phyloP scores from a whole-genome alignment of 495 filamentous ascomycete genomes.

The Aspergillus wentii region DNA sequence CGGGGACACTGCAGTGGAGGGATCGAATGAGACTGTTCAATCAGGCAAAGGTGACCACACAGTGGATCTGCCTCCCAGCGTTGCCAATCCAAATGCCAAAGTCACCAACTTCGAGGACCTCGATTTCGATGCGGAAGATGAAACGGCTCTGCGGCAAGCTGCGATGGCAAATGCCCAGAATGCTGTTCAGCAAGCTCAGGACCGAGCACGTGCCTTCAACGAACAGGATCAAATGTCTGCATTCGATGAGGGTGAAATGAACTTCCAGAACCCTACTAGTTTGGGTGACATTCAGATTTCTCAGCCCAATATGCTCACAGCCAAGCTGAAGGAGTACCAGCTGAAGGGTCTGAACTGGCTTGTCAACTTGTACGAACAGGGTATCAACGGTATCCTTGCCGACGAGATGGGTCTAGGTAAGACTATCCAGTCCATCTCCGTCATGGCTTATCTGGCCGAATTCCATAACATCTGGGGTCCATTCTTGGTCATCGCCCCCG shows the following conservation, averaged over 20 bases:
- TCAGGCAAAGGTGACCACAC: slow-evolving; percentile 40
- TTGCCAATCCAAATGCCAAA: slow-evolving; percentile 55
- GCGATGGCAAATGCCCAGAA: slow-evolving; percentile 95
- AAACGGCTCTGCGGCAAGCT: slow-evolving; percentile 71
- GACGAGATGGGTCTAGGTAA: slow-evolving; percentile 99
- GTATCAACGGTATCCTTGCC: slow-evolving; percentile 98
- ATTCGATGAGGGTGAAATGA: slow-evolving; percentile 84
- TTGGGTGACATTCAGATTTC: slow-evolving; percentile 89
- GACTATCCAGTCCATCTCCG: slow-evolving; percentile 97
- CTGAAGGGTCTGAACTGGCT: slow-evolving; percentile 98
- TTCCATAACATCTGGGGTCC: slow-evolving; percentile 97
- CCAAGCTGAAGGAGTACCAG: slow-evolving; percentile 96
- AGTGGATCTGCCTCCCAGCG: slow-evolving; percentile 55
- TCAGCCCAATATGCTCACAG: slow-evolving; percentile 90
- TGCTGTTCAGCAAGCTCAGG: slow-evolving; percentile 90
- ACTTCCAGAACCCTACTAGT: slow-evolving; percentile 97
- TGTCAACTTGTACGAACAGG: slow-evolving; percentile 97
- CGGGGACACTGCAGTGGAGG: slow-evolving; percentile 67
- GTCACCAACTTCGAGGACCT: slow-evolving; percentile 91
- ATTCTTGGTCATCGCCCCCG: slow-evolving; percentile 93
- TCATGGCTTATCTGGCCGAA: slow-evolving; percentile 98
- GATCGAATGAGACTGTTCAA: slow-evolving; percentile 39
- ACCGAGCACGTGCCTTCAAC: slow-evolving; percentile 89
- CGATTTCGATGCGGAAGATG: slow-evolving; percentile 94
- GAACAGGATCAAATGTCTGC: slow-evolving; percentile 49